phyloP scores from a whole-genome alignment of 768 basidiomycete genomes.

The Russula abietina region DNA sequence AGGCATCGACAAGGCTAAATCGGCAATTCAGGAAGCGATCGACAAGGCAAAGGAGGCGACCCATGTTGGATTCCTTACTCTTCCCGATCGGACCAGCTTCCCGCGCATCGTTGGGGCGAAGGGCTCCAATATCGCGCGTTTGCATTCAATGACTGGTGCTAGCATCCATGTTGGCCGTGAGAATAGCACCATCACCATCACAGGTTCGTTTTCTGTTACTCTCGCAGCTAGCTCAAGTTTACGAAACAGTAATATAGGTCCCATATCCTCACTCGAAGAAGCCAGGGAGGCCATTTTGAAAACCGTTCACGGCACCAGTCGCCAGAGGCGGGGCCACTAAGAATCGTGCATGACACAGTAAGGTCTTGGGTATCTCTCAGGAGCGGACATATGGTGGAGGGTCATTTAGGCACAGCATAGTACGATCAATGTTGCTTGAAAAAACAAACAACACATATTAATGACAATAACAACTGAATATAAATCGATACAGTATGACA shows the following conservation, averaged over 20 bases:
- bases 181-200: conserved; percentile 79
- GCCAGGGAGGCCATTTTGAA: conserved; percentile 74
- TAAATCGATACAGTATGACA: neutral
- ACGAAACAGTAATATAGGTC: conserved; percentile 39
- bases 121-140: conserved; percentile 82
- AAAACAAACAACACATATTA: neutral
- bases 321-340: conserved; percentile 19
- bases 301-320: conserved; percentile 34
- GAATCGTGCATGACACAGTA: neutral
- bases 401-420: conserved; percentile 9
- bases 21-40: conserved; percentile 60
- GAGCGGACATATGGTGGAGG: neutral
- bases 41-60: conserved; percentile 65
- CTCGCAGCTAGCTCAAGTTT: conserved; percentile 11
- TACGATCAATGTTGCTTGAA: conserved; percentile 1
- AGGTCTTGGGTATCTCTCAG: conserved; percentile 9
- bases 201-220: conserved; percentile 43
- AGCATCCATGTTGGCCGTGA: conserved; percentile 90
- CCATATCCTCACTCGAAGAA: conserved; percentile 57
- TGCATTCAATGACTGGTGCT: conserved; percentile 84
- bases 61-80: conserved; percentile 79
- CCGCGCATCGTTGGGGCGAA: conserved; percentile 91
- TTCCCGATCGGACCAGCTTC: conserved; percentile 78
- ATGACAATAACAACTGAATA: neutral
- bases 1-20: conserved; percentile 69